These are phyloP conservation scores for Acephala macrosclerotiorum DNA, from an alignment of 2,329 filamentous ascomycete species.

Conservation along the genomic window DNA sequence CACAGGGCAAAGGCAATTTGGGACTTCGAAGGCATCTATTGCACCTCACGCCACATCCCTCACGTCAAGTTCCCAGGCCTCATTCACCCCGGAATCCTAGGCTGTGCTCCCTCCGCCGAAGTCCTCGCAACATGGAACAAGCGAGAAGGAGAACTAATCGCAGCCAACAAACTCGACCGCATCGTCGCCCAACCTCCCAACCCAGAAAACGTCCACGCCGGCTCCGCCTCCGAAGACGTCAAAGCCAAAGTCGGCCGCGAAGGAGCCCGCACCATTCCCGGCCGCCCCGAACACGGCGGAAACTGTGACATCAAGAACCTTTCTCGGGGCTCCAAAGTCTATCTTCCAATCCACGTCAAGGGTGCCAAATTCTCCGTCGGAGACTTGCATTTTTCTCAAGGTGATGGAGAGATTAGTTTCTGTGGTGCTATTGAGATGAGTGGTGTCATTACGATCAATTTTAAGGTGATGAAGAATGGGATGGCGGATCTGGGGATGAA, in stretches of 20 bases:
- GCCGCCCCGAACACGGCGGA: constrained; percentile 65
- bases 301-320: constrained; percentile 95
- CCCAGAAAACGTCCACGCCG: constrained; percentile 75
- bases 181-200: constrained; percentile 82
- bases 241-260: constrained; percentile 75
- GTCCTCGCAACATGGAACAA: constrained; percentile 83
- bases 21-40: constrained; percentile 82
- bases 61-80: constrained; percentile 87
- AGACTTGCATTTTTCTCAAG: constrained; percentile 87
- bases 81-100: constrained; percentile 91
- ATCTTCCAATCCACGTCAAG: constrained; percentile 83
- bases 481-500: constrained; percentile 78
- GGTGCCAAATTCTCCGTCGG: constrained; percentile 92
- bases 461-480: constrained; percentile 85
- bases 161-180: constrained; percentile 69
- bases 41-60: constrained; percentile 85
- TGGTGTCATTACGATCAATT: constrained; percentile 88
- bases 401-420: constrained; percentile 90
- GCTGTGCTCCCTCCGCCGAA: constrained; percentile 79
- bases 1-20: constrained; percentile 71
- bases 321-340: constrained; percentile 80
- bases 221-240: constrained; percentile 63
- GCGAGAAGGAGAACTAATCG: constrained; percentile 82
- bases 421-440: constrained; percentile 95
- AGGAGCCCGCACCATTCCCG: constrained; percentile 85